Evolutionary conservation across 2,329 filamentous ascomycete genomes (phyloP).

Genomic region (Penicillium digitatum): DNA sequence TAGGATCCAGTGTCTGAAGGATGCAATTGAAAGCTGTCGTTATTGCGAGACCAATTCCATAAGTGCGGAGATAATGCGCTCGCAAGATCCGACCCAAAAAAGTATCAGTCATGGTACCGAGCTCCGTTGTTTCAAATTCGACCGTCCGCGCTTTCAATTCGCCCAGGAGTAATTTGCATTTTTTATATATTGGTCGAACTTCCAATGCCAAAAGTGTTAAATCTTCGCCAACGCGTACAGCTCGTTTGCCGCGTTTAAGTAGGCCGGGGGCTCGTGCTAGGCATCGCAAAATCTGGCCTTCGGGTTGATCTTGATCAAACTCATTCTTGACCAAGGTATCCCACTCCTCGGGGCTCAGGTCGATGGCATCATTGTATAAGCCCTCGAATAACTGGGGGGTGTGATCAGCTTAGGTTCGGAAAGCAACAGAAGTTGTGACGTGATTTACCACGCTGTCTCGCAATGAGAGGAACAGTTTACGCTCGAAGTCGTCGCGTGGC

Average conservation of each 20-base stretch:
- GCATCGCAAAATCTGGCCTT: constrained; percentile 31
- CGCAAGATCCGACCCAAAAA: constrained; percentile 17
- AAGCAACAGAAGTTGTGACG: too few relatives aligned
- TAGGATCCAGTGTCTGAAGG: constrained; percentile 27
- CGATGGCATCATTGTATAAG: constrained; percentile 34
- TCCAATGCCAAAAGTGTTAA: constrained; percentile 17
- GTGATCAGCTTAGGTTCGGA: not conserved
- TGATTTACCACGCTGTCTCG: constrained; percentile 35
- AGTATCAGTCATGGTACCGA: not conserved
- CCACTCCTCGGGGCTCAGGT: constrained; percentile 34
- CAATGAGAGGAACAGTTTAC: constrained; percentile 32
- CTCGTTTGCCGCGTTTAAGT: constrained; percentile 25
- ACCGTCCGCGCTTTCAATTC: constrained; percentile 16
- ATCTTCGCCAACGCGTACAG: constrained; percentile 7
- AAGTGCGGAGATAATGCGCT: constrained; percentile 33
- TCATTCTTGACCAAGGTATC: constrained; percentile 30
- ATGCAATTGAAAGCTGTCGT: constrained; percentile 34
- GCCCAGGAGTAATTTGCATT: constrained; percentile 17
- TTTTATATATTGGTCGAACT: constrained; percentile 23
- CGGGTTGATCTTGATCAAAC: constrained; percentile 24
- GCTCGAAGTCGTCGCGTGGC: constrained; percentile 35
- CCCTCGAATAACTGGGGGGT: constrained; percentile 35
- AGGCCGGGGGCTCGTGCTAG: constrained; percentile 32
- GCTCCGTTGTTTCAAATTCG: constrained; percentile 6
- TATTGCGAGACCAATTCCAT: constrained; percentile 32